Conservation (phyloP, 805 yeast genomes). For the Starmerella floris region DNA sequence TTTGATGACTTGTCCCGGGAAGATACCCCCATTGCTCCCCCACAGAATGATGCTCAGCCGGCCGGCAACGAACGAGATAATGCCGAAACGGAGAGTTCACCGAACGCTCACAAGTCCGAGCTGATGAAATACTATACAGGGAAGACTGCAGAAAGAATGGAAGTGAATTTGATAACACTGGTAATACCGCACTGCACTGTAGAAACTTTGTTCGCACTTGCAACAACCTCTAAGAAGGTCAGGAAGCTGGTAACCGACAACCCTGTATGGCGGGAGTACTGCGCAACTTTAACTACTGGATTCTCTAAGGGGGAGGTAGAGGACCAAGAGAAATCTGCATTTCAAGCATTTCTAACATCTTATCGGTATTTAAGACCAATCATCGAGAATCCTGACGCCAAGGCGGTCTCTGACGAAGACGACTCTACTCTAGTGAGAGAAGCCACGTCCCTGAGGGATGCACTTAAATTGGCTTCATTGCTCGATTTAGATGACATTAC, state of each 20-base stretch:
- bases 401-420: neutral
- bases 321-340: no score
- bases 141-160: neutral
- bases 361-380: conserved; percentile 1
- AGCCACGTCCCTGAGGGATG: neutral
- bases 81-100: no score
- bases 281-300: no score
- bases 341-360: conserved; percentile 5
- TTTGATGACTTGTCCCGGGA: no score
- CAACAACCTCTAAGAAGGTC: neutral
- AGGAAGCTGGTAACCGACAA: neutral
- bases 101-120: no score
- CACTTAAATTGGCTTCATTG: neutral
- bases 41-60: no score
- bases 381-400: neutral
- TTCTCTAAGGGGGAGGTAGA: no score
- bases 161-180: neutral
- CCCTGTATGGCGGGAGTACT: neutral
- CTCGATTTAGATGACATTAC: neutral
- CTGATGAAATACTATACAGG: no score
- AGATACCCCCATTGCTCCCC: no score
- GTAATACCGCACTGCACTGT: neutral
- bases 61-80: no score
- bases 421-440: neutral
- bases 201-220: neutral